phyloP scores from a whole-genome alignment of 768 basidiomycete genomes.

The Mycena haematopus region DNA sequence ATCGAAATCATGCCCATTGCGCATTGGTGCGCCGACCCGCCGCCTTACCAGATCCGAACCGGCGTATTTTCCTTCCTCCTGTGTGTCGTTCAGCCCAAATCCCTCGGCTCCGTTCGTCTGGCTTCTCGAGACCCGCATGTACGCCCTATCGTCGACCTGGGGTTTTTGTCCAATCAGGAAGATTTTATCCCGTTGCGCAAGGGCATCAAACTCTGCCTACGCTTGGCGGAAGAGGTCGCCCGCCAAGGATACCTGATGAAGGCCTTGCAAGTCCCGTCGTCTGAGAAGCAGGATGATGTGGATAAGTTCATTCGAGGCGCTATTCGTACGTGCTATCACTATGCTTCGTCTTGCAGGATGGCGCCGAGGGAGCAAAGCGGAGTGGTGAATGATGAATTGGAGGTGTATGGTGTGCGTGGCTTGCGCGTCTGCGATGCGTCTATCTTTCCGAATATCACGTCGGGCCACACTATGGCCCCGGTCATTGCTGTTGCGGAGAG shows the following conservation, averaged over 20 bases:
- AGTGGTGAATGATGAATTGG: constrained; percentile 51
- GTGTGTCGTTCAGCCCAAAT: constrained; percentile 24
- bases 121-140: constrained; percentile 27
- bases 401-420: constrained; percentile 51
- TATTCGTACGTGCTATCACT: constrained; percentile 38
- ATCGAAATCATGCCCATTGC: constrained; percentile 37
- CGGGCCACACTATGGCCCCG: neutral
- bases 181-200: constrained; percentile 34
- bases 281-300: constrained; percentile 32
- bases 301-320: constrained; percentile 33
- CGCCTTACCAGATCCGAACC: constrained; percentile 16
- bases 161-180: constrained; percentile 31
- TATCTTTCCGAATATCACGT: neutral
- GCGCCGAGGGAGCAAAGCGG: constrained; percentile 35
- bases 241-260: constrained; percentile 32
- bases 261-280: constrained; percentile 31
- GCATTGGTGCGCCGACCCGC: constrained; percentile 32
- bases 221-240: constrained; percentile 31
- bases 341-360: constrained; percentile 33
- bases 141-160: constrained; percentile 29
- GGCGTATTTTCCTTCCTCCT: constrained; percentile 28
- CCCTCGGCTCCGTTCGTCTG: constrained; percentile 30
- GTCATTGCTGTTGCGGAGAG: neutral
- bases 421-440: constrained; percentile 47
- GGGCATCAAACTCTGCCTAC: constrained; percentile 5